A percentile compares a stretch with the other conserved stretches of the same genome.
Evolutionary conservation across 2,329 filamentous ascomycete genomes (phyloP).

Genomic region (Metarhizium rileyi): DNA sequence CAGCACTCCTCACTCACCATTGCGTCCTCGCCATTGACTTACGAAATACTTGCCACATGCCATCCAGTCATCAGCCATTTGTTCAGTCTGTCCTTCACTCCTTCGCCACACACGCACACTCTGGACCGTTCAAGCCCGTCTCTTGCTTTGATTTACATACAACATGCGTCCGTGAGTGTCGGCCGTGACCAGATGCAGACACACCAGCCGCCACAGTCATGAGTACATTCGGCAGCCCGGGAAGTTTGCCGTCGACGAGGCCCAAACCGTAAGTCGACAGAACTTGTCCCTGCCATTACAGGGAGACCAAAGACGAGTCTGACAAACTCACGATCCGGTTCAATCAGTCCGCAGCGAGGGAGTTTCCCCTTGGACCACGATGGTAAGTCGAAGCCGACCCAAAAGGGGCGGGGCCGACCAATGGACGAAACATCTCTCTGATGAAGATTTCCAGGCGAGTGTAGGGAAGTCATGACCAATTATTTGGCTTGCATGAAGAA

Average conservation of each 20-base stretch:
- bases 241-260: slow-evolving; percentile 54
- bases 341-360: slow-evolving; percentile 68
- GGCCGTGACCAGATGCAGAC: neutral
- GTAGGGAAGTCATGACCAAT: slow-evolving; percentile 74
- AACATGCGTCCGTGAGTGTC: neutral
- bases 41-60: too few species aligned
- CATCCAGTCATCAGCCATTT: too few species aligned
- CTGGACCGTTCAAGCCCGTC: too few species aligned
- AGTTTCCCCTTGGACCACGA: slow-evolving; percentile 97
- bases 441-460: slow-evolving; percentile 56
- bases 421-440: neutral
- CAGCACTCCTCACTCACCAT: too few species aligned
- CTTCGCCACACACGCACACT: too few species aligned
- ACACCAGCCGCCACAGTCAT: slow-evolving; percentile 21
- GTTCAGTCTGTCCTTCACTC: too few species aligned
- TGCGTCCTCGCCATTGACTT: too few species aligned
- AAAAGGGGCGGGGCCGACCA: too few species aligned
- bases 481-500: slow-evolving; percentile 86
- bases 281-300: neutral
- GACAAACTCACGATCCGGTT: neutral
- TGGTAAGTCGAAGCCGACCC: too few species aligned
- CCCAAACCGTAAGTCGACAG: slow-evolving; percentile 53
- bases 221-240: slow-evolving; percentile 62
- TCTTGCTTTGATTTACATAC: neutral
- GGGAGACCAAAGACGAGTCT: slow-evolving; percentile 2